Base-by-base conservation (phyloP, 768 basidiomycete genomes). In the Chalciporus piperatus region DNA sequence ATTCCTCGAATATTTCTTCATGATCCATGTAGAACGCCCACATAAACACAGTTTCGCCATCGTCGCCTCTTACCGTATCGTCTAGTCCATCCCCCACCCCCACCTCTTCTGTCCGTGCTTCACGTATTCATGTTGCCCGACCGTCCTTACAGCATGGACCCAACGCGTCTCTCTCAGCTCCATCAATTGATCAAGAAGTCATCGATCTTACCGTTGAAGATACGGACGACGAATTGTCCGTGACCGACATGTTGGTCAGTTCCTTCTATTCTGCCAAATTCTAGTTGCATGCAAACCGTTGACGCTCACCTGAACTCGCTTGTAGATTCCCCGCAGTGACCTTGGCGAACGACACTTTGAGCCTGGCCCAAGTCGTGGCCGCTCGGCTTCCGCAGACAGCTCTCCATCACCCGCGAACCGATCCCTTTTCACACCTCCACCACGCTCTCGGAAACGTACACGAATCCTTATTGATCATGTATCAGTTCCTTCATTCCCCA, bases 351-450 rank as follows among this genome's bases (percentile, higher is more conserved):
- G 22, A n/a, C 1, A 20, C 42, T 11, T 27, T 14, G 45, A 40
- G 25, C 50, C 51, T n/a, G 39, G 54, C 30, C n/a, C 62, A 32
- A 54, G 55, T 22, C 46, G 43, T 37, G 45, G 4, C 0, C 19
- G 23, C 17, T 10, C 9, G 3, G n/a, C 52, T 16, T 54, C 53
- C 14, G 11, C 13, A 13, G 28, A 2, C 14, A 50, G 51, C 38
- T 44, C 68, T 5, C 42, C 57, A 4, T 43, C 56, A 17, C 46
- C 40, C 20, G 39, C 5, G 3, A 48, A 60, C 19, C 52, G 44
- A 8, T 67, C 62, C 10, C 64, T 70, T 38, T 69, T 69, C 43
- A 69, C 67, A 0, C 69, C 68, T 22, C 64, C 67, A 12, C 58
- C 60, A 4, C 50, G 37, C 6, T 28, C 48, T 7, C 58, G 41